Conservation (phyloP, 768 basidiomycete genomes). For the Mycena rosella region DNA sequence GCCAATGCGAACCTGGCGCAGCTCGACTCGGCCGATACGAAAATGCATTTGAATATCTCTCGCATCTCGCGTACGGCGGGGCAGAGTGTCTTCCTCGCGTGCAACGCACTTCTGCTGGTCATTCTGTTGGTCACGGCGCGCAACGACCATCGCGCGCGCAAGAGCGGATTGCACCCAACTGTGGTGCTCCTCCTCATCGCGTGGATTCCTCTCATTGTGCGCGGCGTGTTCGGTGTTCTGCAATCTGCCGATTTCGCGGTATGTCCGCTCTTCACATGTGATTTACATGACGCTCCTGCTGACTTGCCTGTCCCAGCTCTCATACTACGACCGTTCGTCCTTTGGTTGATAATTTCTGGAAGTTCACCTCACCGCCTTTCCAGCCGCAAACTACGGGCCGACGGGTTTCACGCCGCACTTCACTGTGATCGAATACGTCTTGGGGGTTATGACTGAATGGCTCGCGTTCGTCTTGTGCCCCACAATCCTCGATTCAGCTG, state of each 20-base stretch:
- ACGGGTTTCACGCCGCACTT: constrained; percentile 28
- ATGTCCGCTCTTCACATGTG: not conserved
- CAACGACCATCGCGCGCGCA: constrained; percentile 33
- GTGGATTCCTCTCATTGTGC: constrained; percentile 31
- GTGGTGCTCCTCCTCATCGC: constrained; percentile 23
- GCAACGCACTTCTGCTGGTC: constrained; percentile 42
- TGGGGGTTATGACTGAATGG: constrained; percentile 26
- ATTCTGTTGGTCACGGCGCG: constrained; percentile 45
- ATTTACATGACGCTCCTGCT: too few relatives aligned
- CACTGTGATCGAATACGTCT: constrained; percentile 20
- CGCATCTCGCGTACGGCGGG: constrained; percentile 48
- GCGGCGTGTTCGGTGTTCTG: constrained; percentile 25
- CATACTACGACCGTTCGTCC: constrained; percentile 31
- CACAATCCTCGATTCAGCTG: not conserved
- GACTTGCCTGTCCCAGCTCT: constrained; percentile 4
- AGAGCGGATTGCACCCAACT: constrained; percentile 24
- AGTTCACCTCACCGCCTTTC: not conserved
- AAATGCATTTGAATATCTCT: constrained; percentile 35
- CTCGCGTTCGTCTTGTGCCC: constrained; percentile 6
- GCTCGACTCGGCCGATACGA: constrained; percentile 25
- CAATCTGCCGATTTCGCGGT: constrained; percentile 14
- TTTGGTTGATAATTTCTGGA: not conserved
- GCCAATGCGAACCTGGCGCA: constrained; percentile 39
- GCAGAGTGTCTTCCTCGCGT: constrained; percentile 47
- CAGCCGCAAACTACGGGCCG: constrained; percentile 22